Conservation (phyloP, 2,329 filamentous ascomycete species). For the Alternaria tenuissima region DNA sequence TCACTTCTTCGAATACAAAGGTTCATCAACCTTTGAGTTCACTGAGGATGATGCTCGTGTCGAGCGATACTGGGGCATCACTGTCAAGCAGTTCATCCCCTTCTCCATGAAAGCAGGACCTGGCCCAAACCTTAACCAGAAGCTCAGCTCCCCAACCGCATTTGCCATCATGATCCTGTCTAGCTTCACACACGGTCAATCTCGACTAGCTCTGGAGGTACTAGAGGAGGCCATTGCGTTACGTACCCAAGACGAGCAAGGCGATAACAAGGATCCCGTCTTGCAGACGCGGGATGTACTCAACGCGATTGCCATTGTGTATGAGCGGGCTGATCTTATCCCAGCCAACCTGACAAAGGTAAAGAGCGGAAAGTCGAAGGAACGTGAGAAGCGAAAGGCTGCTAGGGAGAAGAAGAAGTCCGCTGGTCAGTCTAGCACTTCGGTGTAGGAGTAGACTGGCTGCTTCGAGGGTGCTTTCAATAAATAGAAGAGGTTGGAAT, state of each 20-base stretch:
- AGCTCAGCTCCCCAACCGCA: neutral
- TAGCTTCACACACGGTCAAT: constrained; percentile 19
- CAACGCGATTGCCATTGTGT: constrained; percentile 16
- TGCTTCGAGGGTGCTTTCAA: neutral
- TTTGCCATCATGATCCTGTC: constrained; percentile 3
- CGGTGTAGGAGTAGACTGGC: neutral
- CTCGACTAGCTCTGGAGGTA: constrained; percentile 3
- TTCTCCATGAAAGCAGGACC: neutral
- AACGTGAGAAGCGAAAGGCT: constrained; percentile 13
- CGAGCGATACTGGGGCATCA: constrained; percentile 12
- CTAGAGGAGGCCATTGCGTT: constrained; percentile 15
- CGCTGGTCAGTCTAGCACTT: neutral
- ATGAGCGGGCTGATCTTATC: constrained; percentile 17
- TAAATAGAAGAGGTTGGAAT: too few species aligned
- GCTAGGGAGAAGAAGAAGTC: constrained; percentile 8
- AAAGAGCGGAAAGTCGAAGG: constrained; percentile 13
- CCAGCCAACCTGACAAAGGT: constrained; percentile 13
- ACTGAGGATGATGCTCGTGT: constrained; percentile 4
- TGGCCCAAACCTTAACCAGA: neutral
- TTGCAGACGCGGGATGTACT: constrained; percentile 12
- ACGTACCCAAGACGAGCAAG: constrained; percentile 7
- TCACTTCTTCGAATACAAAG: neutral
- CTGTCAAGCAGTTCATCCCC: constrained; percentile 11
- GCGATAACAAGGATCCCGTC: neutral
- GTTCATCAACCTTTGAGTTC: neutral